A percentile compares a stretch with the other conserved stretches of the same genome.
Conservation (phyloP, 768 basidiomycete species). For the Chlorophyllum brunneum region DNA sequence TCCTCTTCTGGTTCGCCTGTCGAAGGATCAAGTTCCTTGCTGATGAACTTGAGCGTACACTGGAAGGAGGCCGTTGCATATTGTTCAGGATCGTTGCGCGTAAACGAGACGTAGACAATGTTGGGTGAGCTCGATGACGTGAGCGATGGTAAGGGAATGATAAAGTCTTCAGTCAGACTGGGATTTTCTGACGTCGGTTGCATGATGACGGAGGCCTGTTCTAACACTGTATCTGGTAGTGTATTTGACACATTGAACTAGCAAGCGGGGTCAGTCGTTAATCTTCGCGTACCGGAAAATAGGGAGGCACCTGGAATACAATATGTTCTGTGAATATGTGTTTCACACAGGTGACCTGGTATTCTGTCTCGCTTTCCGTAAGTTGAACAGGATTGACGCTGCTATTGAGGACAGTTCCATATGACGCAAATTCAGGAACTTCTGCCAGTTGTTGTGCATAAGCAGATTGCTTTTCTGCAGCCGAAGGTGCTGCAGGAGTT, state of each 20-base stretch:
- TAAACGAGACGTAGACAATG: conserved; percentile 91
- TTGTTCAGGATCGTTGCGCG: conserved; percentile 70
- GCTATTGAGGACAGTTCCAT: conserved; percentile 88
- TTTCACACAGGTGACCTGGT: conserved; percentile 94
- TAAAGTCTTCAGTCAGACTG: conserved; percentile 89
- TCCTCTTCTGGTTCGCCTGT: conserved; percentile 96
- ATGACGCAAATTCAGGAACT: conserved; percentile 80
- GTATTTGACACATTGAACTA: conserved; percentile 99
- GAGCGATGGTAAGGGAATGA: conserved; percentile 77
- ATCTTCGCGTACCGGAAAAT: neutral
- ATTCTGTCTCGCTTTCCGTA: conserved; percentile 97
- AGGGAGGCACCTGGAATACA: conserved; percentile 80
- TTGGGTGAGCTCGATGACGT: conserved; percentile 71
- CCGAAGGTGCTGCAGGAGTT: conserved; percentile 71
- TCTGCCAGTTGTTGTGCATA: conserved; percentile 84
- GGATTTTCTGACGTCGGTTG: conserved; percentile 68
- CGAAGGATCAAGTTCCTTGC: conserved; percentile 95
- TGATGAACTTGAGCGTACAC: conserved; percentile 90
- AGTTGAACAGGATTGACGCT: conserved; percentile 73
- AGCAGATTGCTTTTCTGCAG: conserved; percentile 83
- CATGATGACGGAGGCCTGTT: conserved; percentile 94
- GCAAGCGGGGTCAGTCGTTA: conserved; percentile 12
- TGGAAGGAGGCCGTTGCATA: conserved; percentile 84
- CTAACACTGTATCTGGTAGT: conserved; percentile 90
- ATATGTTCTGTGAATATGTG: conserved; percentile 94